Evolutionary conservation across 73 alveolate species (phyloP), one percentile per base, ranked within the genome.

Genomic region (Diophrys appendiculata): DNA sequence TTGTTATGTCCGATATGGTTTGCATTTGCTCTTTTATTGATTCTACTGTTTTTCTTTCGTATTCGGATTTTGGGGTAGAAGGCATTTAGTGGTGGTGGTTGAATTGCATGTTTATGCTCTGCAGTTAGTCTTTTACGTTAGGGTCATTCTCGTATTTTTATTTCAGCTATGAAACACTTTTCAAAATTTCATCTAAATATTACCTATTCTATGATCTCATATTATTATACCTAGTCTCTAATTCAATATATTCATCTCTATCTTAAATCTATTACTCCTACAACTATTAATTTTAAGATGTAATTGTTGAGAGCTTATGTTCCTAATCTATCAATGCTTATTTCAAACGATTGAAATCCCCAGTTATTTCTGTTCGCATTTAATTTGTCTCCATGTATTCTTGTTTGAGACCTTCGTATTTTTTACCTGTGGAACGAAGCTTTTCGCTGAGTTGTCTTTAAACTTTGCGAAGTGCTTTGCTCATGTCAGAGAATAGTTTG

Each of bases 131-230:
- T 60, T 60, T 31, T 60, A 23, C 30, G 25, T 23, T 23, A 60
- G 28, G 71, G 71, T 52, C 22, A 23, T 60, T 3, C 33, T 60
- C 71, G 28, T 60, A 60, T 60, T 60, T 60, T 13, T 27, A 60
- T 60, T 60, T 60, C 33, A 60, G 18, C 2, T 60, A 23, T 27
- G 25, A 23, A 3, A 60, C 11, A 13, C 5, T 3, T 3, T 60
- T 23, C 33, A 23, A 60, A 31, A 60, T 13, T 23, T 3, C 25
- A 2, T 60, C 71, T 2, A 60, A 23, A 31, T 23, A 60, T 3
- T 3, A 60, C 11, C 28, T 23, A 11, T 3, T 60, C n/a, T 60
- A 3, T 60, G 30, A 11, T 60, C 2, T 60, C 71, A 23, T 3
- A 13, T 3, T 60, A 27, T 23, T 60, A 2, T 3, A 60, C 11